Conservation (phyloP, 495 filamentous ascomycete genomes). For the Aspergillus conjunctus region DNA sequence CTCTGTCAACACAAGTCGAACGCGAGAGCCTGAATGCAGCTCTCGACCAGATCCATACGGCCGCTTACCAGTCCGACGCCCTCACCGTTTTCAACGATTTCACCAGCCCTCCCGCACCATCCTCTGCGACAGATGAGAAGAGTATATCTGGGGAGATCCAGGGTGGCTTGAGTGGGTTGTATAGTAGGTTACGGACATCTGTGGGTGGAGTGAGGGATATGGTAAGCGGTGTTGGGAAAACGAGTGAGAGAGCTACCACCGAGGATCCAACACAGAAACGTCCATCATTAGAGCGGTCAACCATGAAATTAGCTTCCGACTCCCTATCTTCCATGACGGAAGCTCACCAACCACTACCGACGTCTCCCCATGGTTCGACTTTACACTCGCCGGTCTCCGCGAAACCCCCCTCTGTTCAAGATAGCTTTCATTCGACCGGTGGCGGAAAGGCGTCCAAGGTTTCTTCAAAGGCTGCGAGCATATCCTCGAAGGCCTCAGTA, state of each 20-base stretch:
- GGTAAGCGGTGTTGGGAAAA: conserved; percentile 41
- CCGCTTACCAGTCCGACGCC: conserved; percentile 75
- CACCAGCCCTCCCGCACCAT: conserved; percentile 49
- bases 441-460: conserved; percentile 54
- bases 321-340: conserved; percentile 22
- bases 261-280: conserved; percentile 33
- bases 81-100: conserved; percentile 92
- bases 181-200: conserved; percentile 76
- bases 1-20: conserved; percentile 64
- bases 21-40: conserved; percentile 70
- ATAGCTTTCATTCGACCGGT: conserved; percentile 40
- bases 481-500: conserved; percentile 55
- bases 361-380: conserved; percentile 42
- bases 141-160: conserved; percentile 71
- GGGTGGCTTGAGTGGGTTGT: conserved; percentile 81
- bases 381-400: conserved; percentile 45
- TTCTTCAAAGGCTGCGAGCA: conserved; percentile 55
- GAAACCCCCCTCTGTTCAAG: conserved; percentile 35
- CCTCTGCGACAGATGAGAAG: conserved; percentile 63
- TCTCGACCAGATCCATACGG: conserved; percentile 81
- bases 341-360: conserved; percentile 31
- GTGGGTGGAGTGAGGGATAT: conserved; percentile 72
- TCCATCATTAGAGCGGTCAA: conserved; percentile 33
- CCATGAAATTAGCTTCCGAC: conserved; percentile 29
- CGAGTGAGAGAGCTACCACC: conserved; percentile 37